phyloP scores from a whole-genome alignment of 176 grass and related monocot species.

The Oryza meridionalis region DNA sequence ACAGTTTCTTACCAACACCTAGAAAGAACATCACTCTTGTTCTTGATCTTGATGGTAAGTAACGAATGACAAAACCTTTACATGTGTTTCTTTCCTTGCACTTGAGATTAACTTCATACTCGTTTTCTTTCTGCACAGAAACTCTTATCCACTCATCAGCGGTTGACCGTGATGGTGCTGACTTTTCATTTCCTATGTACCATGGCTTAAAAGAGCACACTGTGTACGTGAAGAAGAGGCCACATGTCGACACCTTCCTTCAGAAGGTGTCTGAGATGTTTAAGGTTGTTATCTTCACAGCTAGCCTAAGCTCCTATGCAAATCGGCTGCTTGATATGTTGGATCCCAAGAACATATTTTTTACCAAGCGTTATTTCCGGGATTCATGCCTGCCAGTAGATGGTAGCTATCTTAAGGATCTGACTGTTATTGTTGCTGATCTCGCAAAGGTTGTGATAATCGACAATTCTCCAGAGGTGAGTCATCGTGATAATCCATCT shows the following conservation, averaged over 20 bases:
- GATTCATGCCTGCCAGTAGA: constrained; percentile 57
- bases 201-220: constrained; percentile 51
- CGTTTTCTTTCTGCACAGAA: constrained; percentile 49
- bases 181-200: constrained; percentile 57
- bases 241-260: constrained; percentile 56
- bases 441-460: constrained; percentile 66
- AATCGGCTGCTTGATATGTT: constrained; percentile 52
- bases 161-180: constrained; percentile 26
- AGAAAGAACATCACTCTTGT: constrained; percentile 55
- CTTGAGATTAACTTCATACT: neutral
- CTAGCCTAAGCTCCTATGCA: constrained; percentile 60
- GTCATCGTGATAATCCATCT: neutral
- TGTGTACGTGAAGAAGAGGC: constrained; percentile 57
- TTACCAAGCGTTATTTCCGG: constrained; percentile 55
- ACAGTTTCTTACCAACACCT: neutral
- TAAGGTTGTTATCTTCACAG: constrained; percentile 65
- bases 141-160: constrained; percentile 65
- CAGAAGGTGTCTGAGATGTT: constrained; percentile 56
- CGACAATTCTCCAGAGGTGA: constrained; percentile 69
- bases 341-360: constrained; percentile 52
- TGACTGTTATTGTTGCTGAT: constrained; percentile 49
- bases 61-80: neutral
- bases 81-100: neutral
- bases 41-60: constrained; percentile 71
- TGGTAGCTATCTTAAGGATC: constrained; percentile 58